Evolutionary conservation across 2,329 filamentous ascomycete genomes (phyloP), one percentile per base, ranked within the genome.

Genomic region (Fusarium equiseti): DNA sequence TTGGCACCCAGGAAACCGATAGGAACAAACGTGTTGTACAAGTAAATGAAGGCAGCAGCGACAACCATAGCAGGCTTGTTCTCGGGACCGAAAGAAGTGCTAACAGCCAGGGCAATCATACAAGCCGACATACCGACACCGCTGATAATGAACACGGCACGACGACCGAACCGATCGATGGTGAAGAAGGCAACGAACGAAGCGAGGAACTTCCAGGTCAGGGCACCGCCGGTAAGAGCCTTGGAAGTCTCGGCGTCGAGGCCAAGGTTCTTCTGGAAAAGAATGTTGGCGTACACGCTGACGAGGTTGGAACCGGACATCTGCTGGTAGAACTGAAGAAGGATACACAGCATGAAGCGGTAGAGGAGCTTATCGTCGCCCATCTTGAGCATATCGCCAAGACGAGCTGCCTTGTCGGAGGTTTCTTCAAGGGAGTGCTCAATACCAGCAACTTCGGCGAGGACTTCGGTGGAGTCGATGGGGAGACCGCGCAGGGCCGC

Each of bases 1-100:
- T 89, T 89, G 42, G 90, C 82, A 5, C 89, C 88, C 1, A 90
- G 77, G 84, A 88, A 90, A 9, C 88, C 89, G 0, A 89, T 89
- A 6, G 89, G 90, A 68, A 91, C 91, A 66, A 88, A 89, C 3
- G 88, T 87, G 75, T 91, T 91, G 79, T 90, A 92, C 5, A 89
- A 84, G 81, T 92, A 92, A 16, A 92, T 80, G 63, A 89, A 90
- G 67, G 49, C 70, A 5, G 71, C 61, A 8, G 75, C 59, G 9
- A 71, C 59, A 42, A 73, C 63, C 72, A 68, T 65, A 63, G 75
- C 72, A 48, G 65, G 66, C 48, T 70, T 64, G 45, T 75, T 76
- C 11, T 69, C 68, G 3, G n/a, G 35, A 2, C 66, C 51, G 9
- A 74, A 71, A 4, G 74, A 75, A 0, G 75, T 77, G 3, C 64